Conservation (phyloP, 2,329 filamentous ascomycete species). For the Fusarium humuli region DNA sequence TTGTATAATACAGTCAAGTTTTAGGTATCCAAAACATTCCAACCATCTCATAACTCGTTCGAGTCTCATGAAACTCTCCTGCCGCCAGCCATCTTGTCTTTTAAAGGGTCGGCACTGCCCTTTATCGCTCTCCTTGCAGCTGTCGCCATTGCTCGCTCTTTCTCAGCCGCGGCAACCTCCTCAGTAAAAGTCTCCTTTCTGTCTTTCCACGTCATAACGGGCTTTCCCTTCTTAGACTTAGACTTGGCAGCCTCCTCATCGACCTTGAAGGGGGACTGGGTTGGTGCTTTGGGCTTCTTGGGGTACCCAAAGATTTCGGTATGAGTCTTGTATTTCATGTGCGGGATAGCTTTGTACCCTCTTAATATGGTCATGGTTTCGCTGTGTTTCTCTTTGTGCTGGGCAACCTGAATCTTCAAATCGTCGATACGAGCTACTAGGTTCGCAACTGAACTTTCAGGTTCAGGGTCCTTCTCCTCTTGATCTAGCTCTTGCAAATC, state of each 20-base stretch:
- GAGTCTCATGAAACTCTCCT: slow-evolving; percentile 4
- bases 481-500: slow-evolving; percentile 18
- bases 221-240: slow-evolving; percentile 2
- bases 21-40: slow-evolving; percentile 28
- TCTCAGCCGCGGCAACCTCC: slow-evolving; percentile 21
- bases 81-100: slow-evolving; percentile 14
- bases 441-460: slow-evolving; percentile 1
- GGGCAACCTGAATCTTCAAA: slow-evolving; percentile 41
- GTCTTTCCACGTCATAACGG: slow-evolving; percentile 7
- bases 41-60: slow-evolving; percentile 12
- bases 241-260: background rate
- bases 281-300: slow-evolving; percentile 32
- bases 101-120: slow-evolving; percentile 23
- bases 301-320: slow-evolving; percentile 46
- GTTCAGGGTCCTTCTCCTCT: background rate
- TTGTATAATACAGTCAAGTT: slow-evolving; percentile 37
- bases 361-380: slow-evolving; percentile 47
- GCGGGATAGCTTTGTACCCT: slow-evolving; percentile 42
- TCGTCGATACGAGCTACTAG: slow-evolving; percentile 35
- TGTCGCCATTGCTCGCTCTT: slow-evolving; percentile 11
- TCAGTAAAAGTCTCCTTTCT: slow-evolving; percentile 19
- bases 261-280: slow-evolving; percentile 34
- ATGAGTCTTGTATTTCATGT: slow-evolving; percentile 48
- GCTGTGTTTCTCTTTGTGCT: slow-evolving; percentile 46
- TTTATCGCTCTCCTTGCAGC: slow-evolving; percentile 8